These are phyloP conservation scores for Aspergillus bertholletiae DNA, from an alignment of 495 filamentous ascomycete genomes.

Conservation along the genomic window DNA sequence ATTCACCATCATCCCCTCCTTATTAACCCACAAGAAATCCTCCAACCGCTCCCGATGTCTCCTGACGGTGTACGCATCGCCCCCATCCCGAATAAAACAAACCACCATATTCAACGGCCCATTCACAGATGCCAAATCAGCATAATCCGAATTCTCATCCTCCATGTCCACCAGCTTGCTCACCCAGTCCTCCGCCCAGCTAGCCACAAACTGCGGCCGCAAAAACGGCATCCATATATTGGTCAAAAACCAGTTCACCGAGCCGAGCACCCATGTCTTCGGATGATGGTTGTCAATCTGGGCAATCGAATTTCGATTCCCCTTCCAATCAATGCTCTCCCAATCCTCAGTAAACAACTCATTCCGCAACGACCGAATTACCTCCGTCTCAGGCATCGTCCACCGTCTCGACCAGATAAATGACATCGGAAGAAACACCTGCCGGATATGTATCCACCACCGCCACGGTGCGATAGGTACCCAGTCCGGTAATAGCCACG, in stretches of 20 bases:
- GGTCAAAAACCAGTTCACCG: neutral
- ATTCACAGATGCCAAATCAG: neutral
- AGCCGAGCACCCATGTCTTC: neutral
- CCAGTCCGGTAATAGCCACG: conserved; percentile 50
- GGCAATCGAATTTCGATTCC: neutral
- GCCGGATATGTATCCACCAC: neutral
- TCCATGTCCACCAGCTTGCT: neutral
- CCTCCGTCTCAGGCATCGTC: neutral
- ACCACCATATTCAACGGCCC: neutral
- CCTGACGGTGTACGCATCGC: neutral
- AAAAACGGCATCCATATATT: neutral
- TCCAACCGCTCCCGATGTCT: neutral
- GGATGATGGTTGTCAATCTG: neutral
- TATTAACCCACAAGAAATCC: conserved; percentile 1
- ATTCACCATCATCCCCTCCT: conserved; percentile 1
- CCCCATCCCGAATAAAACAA: neutral
- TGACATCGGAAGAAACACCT: neutral
- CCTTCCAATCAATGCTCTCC: neutral
- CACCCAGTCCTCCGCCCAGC: neutral
- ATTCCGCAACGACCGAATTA: neutral
- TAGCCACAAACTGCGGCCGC: neutral
- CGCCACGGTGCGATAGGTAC: conserved; percentile 1
- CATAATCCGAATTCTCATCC: neutral
- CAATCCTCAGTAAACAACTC: neutral
- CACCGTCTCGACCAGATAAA: neutral